A percentile compares a stretch with the other conserved stretches of the same genome.
Evolutionary conservation across 805 yeast genomes (phyloP).

Genomic region (Tetrapisispora fleetii): DNA sequence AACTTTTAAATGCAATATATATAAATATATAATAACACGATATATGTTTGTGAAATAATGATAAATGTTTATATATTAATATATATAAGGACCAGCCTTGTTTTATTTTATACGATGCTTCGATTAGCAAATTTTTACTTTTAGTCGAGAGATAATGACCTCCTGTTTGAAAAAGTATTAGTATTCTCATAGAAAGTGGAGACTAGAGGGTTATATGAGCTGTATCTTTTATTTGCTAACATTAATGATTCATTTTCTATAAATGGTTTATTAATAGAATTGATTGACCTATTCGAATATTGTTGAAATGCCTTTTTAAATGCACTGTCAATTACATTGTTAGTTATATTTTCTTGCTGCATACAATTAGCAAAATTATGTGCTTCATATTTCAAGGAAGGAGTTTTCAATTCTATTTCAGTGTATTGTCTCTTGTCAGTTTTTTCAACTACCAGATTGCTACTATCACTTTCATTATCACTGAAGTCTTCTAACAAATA

Average conservation of each 20-base stretch:
- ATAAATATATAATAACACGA: background rate
- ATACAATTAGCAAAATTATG: background rate
- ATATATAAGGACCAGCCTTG: background rate
- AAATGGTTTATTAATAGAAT: background rate
- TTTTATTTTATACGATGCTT: background rate
- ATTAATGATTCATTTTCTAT: no score
- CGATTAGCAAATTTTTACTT: background rate
- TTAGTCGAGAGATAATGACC: background rate
- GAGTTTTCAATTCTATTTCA: no score
- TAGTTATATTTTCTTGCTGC: background rate
- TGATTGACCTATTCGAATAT: conserved; percentile 1
- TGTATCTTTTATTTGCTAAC: background rate
- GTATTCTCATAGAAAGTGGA: conserved; percentile 5
- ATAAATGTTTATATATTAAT: background rate
- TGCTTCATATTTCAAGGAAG: no score
- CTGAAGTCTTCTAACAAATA: conserved; percentile 16
- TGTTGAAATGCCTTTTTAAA: conserved; percentile 15
- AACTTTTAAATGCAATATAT: background rate
- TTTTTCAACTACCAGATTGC: background rate
- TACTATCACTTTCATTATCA: conserved; percentile 1
- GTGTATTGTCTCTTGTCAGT: conserved; percentile 4
- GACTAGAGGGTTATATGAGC: background rate
- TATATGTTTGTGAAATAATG: background rate
- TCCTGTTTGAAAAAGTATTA: background rate
- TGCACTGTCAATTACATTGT: conserved; percentile 14